Evolutionary conservation across 208 protist genomes (phyloP), one percentile per base, ranked within the genome.

Genomic region (Wallacemonas collosoma): DNA sequence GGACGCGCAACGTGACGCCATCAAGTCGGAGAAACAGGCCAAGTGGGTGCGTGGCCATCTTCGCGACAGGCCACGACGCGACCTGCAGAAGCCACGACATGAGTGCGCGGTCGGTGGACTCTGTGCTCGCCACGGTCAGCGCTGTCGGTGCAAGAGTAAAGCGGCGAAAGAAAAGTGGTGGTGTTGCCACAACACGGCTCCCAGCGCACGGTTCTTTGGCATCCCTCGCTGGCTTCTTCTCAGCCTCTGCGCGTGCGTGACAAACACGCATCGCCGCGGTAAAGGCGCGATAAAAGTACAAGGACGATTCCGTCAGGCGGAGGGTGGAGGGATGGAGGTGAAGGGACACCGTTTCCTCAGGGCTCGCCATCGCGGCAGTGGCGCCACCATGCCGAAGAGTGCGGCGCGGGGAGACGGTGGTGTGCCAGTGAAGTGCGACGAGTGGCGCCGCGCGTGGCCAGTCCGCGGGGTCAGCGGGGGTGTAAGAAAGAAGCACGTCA

Each of bases 1-100:
- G 60, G 14, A 65, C 43, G 43, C 60, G 60, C 38, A 65, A 7
- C 43, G 12, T 17, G 14, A 65, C 60, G 60, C 60, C 60, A 17
- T 65, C 60, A 15, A 65, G 17, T 14, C 60, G 60, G 5, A 48
- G 9, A 36, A 65, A 26, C 4, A 65, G 43, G 41, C 60, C 60
- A 7, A 65, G 60, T 8, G 60, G 60, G 60, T n/a, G 60, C 7
- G n/a, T 65, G 14, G 60, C 60, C 15, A 36, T n/a, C 15, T 6
- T 12, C 6, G 60, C 43, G 3, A 41, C 43, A 35, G 40, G 14
- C 3, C 17, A 41, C 60, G 41, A 65, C 38, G 60, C 60, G 9
- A 5, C 4, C 40, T 7, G 60, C 4, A 65, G 41, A 45, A 65
- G 38, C 43, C 60, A 51, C 40, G n/a, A 6, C 7, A 50, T 50